phyloP scores from a whole-genome alignment of 768 basidiomycete genomes.

The Termitomyces sp. region DNA sequence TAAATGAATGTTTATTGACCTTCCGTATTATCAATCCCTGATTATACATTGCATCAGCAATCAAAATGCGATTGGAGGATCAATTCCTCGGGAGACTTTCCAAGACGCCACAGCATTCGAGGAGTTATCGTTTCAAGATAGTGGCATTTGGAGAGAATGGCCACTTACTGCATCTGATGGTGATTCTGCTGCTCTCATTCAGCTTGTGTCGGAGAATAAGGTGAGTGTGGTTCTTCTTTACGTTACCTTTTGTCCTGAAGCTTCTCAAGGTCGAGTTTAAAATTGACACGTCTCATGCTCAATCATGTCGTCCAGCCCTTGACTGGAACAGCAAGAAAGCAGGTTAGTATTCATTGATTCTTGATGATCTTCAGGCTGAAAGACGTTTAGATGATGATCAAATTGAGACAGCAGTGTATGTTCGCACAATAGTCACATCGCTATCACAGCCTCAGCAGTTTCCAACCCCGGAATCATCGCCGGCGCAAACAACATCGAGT shows the following conservation, averaged over 20 bases:
- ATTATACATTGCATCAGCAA: slow-evolving; percentile 41
- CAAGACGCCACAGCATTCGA: slow-evolving; percentile 69
- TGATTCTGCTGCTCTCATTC: slow-evolving; percentile 70
- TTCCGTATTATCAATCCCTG: background rate
- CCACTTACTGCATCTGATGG: slow-evolving; percentile 77
- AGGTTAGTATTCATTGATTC: slow-evolving; percentile 38
- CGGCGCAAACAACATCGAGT: slow-evolving; percentile 11
- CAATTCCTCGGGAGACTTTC: slow-evolving; percentile 59
- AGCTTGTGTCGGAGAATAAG: slow-evolving; percentile 80
- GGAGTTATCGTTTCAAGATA: slow-evolving; percentile 42
- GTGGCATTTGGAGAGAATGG: slow-evolving; percentile 71
- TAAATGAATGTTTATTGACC: slow-evolving; percentile 22
- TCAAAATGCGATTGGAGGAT: slow-evolving; percentile 62
- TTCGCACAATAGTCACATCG: slow-evolving; percentile 32
- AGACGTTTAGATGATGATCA: slow-evolving; percentile 69
- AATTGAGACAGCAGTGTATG: slow-evolving; percentile 65
- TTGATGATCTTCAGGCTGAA: background rate
- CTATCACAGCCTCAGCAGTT: slow-evolving; percentile 11
- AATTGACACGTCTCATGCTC: slow-evolving; percentile 62
- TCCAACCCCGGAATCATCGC: slow-evolving; percentile 15
- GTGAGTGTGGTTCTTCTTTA: slow-evolving; percentile 29
- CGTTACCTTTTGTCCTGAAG: background rate
- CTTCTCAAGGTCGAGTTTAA: slow-evolving; percentile 61
- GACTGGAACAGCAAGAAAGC: slow-evolving; percentile 92
- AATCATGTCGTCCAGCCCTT: slow-evolving; percentile 47